phyloP scores from a whole-genome alignment of 2,329 filamentous ascomycete genomes.

The Pleoardoris graminearum region DNA sequence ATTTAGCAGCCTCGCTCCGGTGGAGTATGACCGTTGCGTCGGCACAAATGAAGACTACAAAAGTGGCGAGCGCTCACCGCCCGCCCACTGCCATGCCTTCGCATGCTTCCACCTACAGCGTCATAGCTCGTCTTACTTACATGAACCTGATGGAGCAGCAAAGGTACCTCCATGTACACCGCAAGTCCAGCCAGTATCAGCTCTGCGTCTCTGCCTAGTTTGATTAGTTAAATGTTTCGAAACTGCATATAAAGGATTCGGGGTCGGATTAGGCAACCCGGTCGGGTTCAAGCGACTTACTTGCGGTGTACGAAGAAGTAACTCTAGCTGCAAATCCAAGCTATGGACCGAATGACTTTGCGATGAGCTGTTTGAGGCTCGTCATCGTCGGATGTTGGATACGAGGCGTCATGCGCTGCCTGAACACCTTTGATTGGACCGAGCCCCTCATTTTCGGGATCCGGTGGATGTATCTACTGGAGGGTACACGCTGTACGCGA shows the following conservation, averaged over 20 bases:
- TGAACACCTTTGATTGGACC: conserved; percentile 7
- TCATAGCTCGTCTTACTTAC: conserved; percentile 26
- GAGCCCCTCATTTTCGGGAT: conserved; percentile 24
- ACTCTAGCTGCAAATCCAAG: conserved; percentile 14
- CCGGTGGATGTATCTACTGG: conserved; percentile 22
- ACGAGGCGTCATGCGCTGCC: conserved; percentile 12
- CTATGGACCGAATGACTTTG: conserved; percentile 20
- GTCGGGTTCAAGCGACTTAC: conserved; percentile 11
- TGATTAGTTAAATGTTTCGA: conserved; percentile 6
- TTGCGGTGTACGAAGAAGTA: conserved; percentile 21
- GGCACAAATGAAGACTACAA: neutral
- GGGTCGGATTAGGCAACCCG: conserved; percentile 4
- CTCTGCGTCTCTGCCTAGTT: neutral
- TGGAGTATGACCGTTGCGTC: neutral
- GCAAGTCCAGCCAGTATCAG: conserved; percentile 14
- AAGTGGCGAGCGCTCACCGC: conserved; percentile 7
- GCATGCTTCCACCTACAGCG: conserved; percentile 12
- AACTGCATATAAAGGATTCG: conserved; percentile 1
- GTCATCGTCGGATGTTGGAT: conserved; percentile 38
- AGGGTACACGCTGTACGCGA: conserved; percentile 31
- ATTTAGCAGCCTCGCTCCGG: conserved; percentile 11
- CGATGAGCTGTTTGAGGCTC: conserved; percentile 11
- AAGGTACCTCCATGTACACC: conserved; percentile 24
- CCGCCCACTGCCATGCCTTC: conserved; percentile 8
- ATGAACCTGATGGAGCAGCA: conserved; percentile 14